Base-by-base conservation (phyloP, 1,284 basidiomycete species). In the Inonotus hispidus region DNA sequence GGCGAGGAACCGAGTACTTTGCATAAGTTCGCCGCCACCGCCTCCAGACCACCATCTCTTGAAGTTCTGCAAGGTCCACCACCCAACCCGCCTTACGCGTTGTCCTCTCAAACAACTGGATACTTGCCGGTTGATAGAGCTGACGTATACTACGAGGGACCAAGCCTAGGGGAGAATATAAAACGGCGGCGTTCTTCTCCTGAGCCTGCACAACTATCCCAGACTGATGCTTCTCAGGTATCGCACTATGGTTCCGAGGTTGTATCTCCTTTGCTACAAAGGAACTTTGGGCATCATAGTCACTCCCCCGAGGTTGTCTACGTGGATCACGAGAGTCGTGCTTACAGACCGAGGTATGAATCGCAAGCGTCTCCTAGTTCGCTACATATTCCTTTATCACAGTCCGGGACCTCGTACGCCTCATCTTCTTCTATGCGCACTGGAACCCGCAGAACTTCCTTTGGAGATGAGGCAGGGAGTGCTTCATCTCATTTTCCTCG, bases 1-100 rank as follows among this genome's bases (percentile, higher is more conserved):
- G 69, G 73, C 27, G 67, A 69, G 25, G 58, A 67, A 35, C 43
- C 56, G 56, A 45, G 59, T n/a, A 32, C 16, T 35, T 32, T 50
- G 3, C 38, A 27, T 14, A 54, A 32, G 27, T 43, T n/a, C 19
- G 45, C 27, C 39, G 11, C 25, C n/a, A 7, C 56, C n/a, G 27
- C 38, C n/a, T n/a, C n/a, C 23, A 56, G 41, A 35, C 43, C 16
- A 52, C 38, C 43, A 37, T 29, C 56, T n/a, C 52, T 54, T 16
- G 52, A 58, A 49, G 23, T 49, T 6, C 39, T 59, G n/a, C 61
- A 62, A 19, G 25, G 23, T 16, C 21, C 35, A n/a, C 55, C 62
- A 21, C 58, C 50, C 29, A 56, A n/a, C 3, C 58, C 45, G 29
- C 58, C 62, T 19, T 45, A 52, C 6, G 32, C 57, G 6, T 41